Base-by-base conservation (phyloP, 140 eudicot genomes). In the Senecio squalidus region DNA sequence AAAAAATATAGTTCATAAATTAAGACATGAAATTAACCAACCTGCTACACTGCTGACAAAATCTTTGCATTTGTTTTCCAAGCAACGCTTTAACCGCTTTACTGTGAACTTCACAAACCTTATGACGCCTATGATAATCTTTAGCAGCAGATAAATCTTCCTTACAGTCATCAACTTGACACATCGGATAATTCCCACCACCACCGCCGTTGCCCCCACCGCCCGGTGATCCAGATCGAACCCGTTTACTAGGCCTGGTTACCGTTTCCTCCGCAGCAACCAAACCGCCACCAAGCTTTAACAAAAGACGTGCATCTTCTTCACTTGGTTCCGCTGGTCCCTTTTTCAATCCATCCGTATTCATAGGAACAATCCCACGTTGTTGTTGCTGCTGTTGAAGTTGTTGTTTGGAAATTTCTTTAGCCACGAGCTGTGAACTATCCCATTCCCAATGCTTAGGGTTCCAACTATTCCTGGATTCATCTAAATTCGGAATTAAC, bases 21-120 rank as follows among this genome's bases (percentile, higher is more conserved):
- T 16, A 30, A 27, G 17, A 25, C 69, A 64, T 36, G 9, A n/a
- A 75, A 28, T 14, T 11, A 45, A 70, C 79, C 6, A 74, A 92
- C 98, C 98, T 86, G 91, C 98, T 92, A 68, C 98, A 92, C 78
- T 92, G 98, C 62, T 92, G 98, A 71, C 98, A 92, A 60, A 92
- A 92, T 70, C 98, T 77, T 58, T 92, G 98, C 98, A 86, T 86
- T 71, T 86, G 96, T 73, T 86, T 83, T 55, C 96, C 92, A 16
- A 92, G 96, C 30, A 84, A 72, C 15, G 98, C 98, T 47, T 82
- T 70, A n/a, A 77, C 79, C 34, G 98, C 94, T 68, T 92, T 92
- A 66, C 96, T 86, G 62, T 92, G 98, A 69, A 79, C 64, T 75
- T 79, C 95, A 55, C 98, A 92, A 24, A 92, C 98, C 80, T 92